These are phyloP conservation scores for Candida incommunis DNA, from an alignment of 805 yeast genomes.

Conservation along the genomic window DNA sequence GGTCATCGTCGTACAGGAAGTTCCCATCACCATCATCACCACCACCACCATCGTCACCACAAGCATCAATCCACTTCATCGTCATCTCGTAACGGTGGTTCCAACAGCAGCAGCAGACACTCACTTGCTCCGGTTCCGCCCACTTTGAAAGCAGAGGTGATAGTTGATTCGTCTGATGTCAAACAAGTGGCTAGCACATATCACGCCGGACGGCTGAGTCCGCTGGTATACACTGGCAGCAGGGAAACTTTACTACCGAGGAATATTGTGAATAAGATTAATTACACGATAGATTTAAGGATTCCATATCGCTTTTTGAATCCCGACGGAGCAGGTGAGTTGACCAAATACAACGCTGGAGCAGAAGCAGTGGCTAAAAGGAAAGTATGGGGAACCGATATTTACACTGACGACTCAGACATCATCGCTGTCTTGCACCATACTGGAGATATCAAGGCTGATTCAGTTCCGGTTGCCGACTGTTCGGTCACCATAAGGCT, in stretches of 20 bases:
- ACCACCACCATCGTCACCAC: conserved; percentile 15
- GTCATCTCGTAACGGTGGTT: conserved; percentile 2
- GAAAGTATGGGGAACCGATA: conserved; percentile 80
- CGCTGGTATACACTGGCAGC: conserved; percentile 31
- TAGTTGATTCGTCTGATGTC: conserved; percentile 28
- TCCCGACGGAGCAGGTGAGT: no score
- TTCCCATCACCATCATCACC: conserved; percentile 10
- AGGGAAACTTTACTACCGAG: conserved; percentile 11
- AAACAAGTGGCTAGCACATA: conserved; percentile 27
- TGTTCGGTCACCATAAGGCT: conserved; percentile 43
- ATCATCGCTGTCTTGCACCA: conserved; percentile 62
- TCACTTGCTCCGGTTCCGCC: conserved; percentile 5
- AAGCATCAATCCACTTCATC: not conserved
- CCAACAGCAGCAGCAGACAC: conserved; percentile 2
- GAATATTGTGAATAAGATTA: conserved; percentile 18
- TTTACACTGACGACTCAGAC: conserved; percentile 91
- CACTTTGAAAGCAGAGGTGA: conserved; percentile 15
- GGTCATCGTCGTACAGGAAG: conserved; percentile 8
- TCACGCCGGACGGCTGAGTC: conserved; percentile 36
- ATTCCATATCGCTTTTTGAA: conserved; percentile 33
- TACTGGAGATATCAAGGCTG: conserved; percentile 43
- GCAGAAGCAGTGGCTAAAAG: conserved; percentile 28
- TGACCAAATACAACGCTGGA: no score
- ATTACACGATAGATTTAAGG: conserved; percentile 36
- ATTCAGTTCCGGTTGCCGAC: conserved; percentile 27